Base-by-base conservation (phyloP, 1,284 basidiomycete genomes). In the Paramarasmius palmivorus region DNA sequence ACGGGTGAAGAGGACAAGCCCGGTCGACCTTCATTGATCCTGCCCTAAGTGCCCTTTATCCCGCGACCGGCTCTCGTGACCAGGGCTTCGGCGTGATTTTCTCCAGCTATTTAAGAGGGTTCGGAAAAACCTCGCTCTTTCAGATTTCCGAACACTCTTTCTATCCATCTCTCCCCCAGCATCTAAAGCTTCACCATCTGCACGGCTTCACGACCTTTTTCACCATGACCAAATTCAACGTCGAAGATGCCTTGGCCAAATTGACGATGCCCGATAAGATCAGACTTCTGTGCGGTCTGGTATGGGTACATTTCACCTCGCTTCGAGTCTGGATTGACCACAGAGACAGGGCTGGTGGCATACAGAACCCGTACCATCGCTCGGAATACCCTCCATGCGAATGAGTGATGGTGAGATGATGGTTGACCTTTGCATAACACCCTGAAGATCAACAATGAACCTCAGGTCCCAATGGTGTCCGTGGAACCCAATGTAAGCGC, bases 381-480 rank as follows among this genome's bases (percentile, higher is more conserved):
- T 73, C 47, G 75, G 72, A 5, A 68, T 83, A 39, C 77, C 75
- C 4, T 71, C 75, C 4, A 69, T 78, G 63, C 63, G 75, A 37
- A 68, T 78, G 62, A 75, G 73, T 54, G 76, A 78, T 60, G 75
- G 75, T 73, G 46, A 20, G 50, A n/a, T n/a, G n/a, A n/a, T n/a
- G 39, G 7, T 26, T 58, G 47, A 9, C 38, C 38, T 50, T 2
- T 36, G 46, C 8, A 4, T 34, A 17, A 25, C 45, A 17, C 35
- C 26, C 19, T 25, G 29, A 39, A 39, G 23, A 19, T 45, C 29
- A 10, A 35, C 4, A 22, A 32, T 40, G 26, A 23, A 2, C 36
- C 22, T 35, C 40, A 76, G 76, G 76, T 15, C 77, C 76, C 0
- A 79, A 79, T 59, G 81, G 82, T 49, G 76, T 81, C 47, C 71